Conservation (phyloP, 2,329 filamentous ascomycete genomes). For the Coniella vitis region DNA sequence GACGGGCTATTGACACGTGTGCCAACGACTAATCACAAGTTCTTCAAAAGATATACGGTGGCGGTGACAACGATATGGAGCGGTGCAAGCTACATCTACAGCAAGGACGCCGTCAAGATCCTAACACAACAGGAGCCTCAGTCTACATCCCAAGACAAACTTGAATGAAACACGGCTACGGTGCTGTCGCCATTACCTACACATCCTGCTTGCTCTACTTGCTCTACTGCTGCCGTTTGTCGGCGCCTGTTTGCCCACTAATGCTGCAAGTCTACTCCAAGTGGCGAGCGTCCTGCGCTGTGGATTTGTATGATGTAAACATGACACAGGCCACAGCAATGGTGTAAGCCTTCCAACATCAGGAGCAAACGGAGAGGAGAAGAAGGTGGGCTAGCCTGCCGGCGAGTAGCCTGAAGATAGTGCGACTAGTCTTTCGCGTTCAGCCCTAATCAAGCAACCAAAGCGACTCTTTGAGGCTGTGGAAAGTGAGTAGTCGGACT, state of each 20-base stretch:
- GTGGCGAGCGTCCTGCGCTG: background rate
- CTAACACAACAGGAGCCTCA: constrained; percentile 35
- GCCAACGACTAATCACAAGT: background rate
- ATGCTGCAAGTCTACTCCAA: background rate
- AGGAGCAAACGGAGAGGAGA: no score
- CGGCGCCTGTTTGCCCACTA: no score
- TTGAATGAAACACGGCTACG: background rate
- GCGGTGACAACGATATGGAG: constrained; percentile 90
- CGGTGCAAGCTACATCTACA: constrained; percentile 84
- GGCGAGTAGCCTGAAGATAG: no score
- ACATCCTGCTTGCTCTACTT: background rate
- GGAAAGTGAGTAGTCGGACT: no score
- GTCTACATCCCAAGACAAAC: constrained; percentile 17
- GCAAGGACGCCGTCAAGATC: constrained; percentile 88
- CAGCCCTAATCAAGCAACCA: no score
- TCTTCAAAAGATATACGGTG: constrained; percentile 62
- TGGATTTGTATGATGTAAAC: background rate
- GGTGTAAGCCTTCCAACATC: no score
- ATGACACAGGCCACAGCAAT: background rate
- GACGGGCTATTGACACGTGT: background rate
- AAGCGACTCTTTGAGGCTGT: no score
- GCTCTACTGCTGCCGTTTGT: no score
- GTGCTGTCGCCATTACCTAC: no score
- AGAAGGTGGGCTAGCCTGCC: no score
- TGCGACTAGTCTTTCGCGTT: no score